Percentiles rank a stretch among this genome's conserved stretches.
phyloP scores from a whole-genome alignment of 1,284 basidiomycete species.

The Butyriboletus appendiculatus region DNA sequence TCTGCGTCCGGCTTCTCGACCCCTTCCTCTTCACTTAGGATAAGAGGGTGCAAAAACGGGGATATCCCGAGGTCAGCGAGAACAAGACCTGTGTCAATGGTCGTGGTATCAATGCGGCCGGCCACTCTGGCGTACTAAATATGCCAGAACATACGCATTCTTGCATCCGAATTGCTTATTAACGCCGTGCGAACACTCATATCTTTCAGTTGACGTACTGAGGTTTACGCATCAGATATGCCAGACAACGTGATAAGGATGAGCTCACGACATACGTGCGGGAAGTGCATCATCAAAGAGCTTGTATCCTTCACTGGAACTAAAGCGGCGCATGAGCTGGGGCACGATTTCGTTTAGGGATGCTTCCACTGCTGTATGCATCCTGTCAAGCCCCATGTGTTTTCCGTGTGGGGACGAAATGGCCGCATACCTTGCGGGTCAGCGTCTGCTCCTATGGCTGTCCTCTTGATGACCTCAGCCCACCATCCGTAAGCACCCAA shows the following conservation, averaged over 20 bases:
- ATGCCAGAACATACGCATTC: conserved; percentile 54
- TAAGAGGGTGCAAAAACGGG: conserved; percentile 47
- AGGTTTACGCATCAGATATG: conserved; percentile 6
- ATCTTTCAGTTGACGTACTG: conserved; percentile 50
- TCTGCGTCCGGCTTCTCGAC: conserved; percentile 64
- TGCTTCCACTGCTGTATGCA: conserved; percentile 48
- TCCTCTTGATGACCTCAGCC: conserved; percentile 68
- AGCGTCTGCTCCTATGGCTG: conserved; percentile 72
- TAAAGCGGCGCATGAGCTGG: conserved; percentile 61
- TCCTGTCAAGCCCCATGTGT: conserved; percentile 15
- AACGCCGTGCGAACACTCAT: conserved; percentile 55
- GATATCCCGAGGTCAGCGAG: conserved; percentile 60
- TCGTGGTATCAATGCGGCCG: neutral
- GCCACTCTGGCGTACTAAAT: neutral
- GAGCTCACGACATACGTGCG: conserved; percentile 47
- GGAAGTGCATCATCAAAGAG: conserved; percentile 64
- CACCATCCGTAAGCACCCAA: conserved; percentile 64
- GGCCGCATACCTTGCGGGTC: conserved; percentile 46
- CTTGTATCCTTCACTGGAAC: conserved; percentile 67
- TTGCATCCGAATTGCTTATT: conserved; percentile 69
- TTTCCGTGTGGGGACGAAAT: conserved; percentile 23
- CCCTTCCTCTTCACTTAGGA: conserved; percentile 66
- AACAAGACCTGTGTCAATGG: conserved; percentile 44
- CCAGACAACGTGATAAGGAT: neutral
- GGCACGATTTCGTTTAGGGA: conserved; percentile 55